These are phyloP conservation scores for Acer negundo DNA, from an alignment of 345 rosid species.

Conservation along the genomic window DNA sequence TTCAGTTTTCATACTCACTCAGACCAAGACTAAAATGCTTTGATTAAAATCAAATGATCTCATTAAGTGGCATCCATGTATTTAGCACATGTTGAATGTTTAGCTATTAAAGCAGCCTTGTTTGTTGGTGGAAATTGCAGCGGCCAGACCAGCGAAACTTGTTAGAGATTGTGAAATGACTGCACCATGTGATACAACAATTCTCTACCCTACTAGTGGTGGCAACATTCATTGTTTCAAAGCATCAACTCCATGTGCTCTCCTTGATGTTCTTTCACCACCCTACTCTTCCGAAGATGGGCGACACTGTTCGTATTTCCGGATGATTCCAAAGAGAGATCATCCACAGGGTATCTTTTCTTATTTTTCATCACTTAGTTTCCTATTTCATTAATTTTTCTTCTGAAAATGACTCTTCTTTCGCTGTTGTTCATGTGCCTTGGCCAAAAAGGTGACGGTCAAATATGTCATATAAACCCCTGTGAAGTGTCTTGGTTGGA, in stretches of 20 bases:
- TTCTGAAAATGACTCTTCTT: neutral
- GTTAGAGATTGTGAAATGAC: conserved; percentile 41
- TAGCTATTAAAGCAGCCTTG: neutral
- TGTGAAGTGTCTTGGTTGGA: conserved; percentile 12
- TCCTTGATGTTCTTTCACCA: conserved; percentile 55
- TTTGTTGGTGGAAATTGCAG: conserved; percentile 6
- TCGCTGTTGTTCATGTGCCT: too few species aligned
- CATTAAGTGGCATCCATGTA: neutral
- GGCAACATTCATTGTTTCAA: conserved; percentile 47
- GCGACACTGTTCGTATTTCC: conserved; percentile 53
- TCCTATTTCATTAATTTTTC: neutral
- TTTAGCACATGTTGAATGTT: neutral
- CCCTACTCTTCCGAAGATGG: conserved; percentile 55
- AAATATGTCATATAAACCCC: conserved; percentile 3
- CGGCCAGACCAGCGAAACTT: conserved; percentile 42
- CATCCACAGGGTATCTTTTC: conserved; percentile 34
- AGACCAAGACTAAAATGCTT: too few species aligned
- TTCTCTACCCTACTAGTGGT: conserved; percentile 35
- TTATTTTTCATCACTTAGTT: too few species aligned
- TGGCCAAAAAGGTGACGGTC: neutral
- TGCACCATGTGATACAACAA: conserved; percentile 36
- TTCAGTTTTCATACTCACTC: too few species aligned
- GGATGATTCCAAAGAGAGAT: conserved; percentile 32
- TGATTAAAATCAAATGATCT: too few species aligned
- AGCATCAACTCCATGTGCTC: conserved; percentile 58